Base-by-base conservation (phyloP, 108 stramenopile genomes). In the Cyclotella atomus region DNA sequence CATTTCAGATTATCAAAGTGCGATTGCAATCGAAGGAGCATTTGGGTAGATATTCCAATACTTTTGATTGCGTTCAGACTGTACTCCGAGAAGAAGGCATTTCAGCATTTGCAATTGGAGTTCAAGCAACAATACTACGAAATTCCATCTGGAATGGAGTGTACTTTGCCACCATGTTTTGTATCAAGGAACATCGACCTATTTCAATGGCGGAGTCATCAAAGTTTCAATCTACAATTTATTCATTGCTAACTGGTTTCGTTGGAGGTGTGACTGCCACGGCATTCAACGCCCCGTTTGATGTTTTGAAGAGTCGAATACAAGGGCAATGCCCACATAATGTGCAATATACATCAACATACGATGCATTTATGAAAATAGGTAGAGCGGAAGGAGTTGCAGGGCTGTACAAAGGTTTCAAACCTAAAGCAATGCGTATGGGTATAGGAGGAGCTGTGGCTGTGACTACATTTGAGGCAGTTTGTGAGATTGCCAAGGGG, bases 361-460 rank as follows among this genome's bases (percentile, higher is more conserved):
- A 59, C 2, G 54, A 59, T 27, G 57, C 69, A 46, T 19, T 70
- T 17, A 46, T 47, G 10, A 59, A 19, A 15, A 70, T 70, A 28
- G 69, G 69, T 2, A 44, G 27, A 23, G 35, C 36, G n/a, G 69
- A 70, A 20, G 69, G 69, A 23, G 1, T 47, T 2, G 5, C 34
- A n/a, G 69, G 43, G 7, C 59, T 70, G 41, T 70, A 70, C 57
- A 70, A 70, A 33, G 69, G 69, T 8, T 70, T 70, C 38, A 43
- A 23, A 19, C 69, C 69, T n/a, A 70, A 59, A 44, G 69, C 69
- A 4, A 25, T 70, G 14, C 9, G 69, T 28, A 70, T 70, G 69
- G 69, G 69, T 2, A 54, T 54, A 32, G 69, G 69, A 33, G 69
- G 56, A 10, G 69, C 69, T 2, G 69, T 70, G 17, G 69, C 69